These are phyloP conservation scores for Mycocentrospora acerina DNA, from an alignment of 2,329 filamentous ascomycete species.

Conservation along the genomic window DNA sequence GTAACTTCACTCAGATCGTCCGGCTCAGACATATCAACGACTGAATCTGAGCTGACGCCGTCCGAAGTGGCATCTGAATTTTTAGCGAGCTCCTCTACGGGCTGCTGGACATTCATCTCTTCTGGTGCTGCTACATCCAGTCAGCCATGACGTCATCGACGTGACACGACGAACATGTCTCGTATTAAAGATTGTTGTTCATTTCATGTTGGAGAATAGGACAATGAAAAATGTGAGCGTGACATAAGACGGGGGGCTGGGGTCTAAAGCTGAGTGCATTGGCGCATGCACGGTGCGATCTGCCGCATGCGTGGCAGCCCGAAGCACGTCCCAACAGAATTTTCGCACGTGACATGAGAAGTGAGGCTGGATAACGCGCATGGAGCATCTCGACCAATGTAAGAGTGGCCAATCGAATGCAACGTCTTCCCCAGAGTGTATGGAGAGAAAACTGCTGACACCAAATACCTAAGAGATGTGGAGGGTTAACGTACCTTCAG, in stretches of 20 bases:
- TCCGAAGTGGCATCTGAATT: constrained; percentile 7
- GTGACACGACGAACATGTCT: not conserved
- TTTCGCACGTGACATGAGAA: constrained; percentile 32
- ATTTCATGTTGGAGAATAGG: not conserved
- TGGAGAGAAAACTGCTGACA: constrained; percentile 1
- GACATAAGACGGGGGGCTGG: constrained; percentile 12
- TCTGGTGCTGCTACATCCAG: constrained; percentile 1
- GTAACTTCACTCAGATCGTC: constrained; percentile 4
- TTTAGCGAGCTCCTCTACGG: constrained; percentile 8
- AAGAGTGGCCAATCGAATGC: constrained; percentile 13
- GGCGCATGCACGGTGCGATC: constrained; percentile 21
- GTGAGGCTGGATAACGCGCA: constrained; percentile 18
- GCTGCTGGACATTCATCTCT: constrained; percentile 1
- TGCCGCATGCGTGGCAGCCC: constrained; percentile 32
- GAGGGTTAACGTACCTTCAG: constrained; percentile 21
- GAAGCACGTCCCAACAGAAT: constrained; percentile 16
- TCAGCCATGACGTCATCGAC: constrained; percentile 6
- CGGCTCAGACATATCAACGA: constrained; percentile 8
- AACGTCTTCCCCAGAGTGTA: too few species aligned
- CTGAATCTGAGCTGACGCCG: constrained; percentile 9
- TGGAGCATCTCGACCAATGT: constrained; percentile 15
- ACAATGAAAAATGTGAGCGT: not conserved
- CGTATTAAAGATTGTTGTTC: not conserved
- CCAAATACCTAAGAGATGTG: constrained; percentile 4
- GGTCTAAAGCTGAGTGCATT: constrained; percentile 10